Base-by-base conservation (phyloP, 140 eudicot species). In the Senecio squalidus region DNA sequence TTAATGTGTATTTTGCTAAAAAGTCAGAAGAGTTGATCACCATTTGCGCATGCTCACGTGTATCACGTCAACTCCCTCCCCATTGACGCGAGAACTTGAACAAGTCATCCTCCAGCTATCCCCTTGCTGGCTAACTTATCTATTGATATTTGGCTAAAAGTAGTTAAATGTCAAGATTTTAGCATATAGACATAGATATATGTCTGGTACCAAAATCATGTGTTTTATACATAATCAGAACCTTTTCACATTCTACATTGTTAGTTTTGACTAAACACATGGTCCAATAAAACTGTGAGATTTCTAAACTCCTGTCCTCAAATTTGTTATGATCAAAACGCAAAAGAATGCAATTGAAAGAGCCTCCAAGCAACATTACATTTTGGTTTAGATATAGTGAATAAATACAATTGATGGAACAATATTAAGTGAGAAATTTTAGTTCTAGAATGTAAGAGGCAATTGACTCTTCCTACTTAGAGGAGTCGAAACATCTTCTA, bases 41-140 rank as follows among this genome's bases (percentile, higher is more conserved):
- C 33, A n/a, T 64, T 30, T 72, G 67, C 67, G 72, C 72, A 49
- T 72, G 72, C 77, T 64, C 67, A 11, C 25, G 64, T 63, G 76
- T 39, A 71, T 63, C 39, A 62, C 31, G 60, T 71, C 58, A 61
- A 43, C 36, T 23, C 29, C 25, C 66, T 8, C 60, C 53, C 58
- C 36, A 33, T 44, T 71, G 71, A 55, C 29, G 58, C 36, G 39
- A 20, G 61, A 64, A 64, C 61, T 72, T 55, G 72, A 72, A 56
- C 67, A 45, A 51, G 62, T 72, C 77, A 64, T 64, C 65, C 34
- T 62, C 72, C 77, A 72, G 67, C 77, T 72, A 31, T 36, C 49
- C 28, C 72, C 48, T 64, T 72, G 30, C 55, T 72, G 67, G 67
- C 53, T 56, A 55, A 47, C 55, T 46, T 71, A 71, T 62, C 71